These are phyloP conservation scores for Scalesia atractyloides DNA, from an alignment of 129 eudicot species.

Conservation along the genomic window DNA sequence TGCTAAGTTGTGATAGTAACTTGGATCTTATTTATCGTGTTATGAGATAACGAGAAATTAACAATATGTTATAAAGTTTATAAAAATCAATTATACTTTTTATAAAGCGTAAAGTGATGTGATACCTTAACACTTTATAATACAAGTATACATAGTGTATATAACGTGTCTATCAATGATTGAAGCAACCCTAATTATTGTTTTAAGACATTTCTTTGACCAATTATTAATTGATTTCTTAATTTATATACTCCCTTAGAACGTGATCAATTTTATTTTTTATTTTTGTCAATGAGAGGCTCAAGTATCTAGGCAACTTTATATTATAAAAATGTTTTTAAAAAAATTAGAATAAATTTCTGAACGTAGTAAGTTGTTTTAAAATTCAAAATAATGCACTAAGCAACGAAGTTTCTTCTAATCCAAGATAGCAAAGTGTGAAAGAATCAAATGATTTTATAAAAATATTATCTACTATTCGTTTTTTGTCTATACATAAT, in stretches of 20 bases:
- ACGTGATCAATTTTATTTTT: conserved; percentile 29
- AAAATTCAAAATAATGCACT: conserved; percentile 11
- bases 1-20: too few species aligned
- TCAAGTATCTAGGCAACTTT: conserved; percentile 26
- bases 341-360: not conserved
- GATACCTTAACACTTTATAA: not conserved
- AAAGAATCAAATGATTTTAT: conserved; percentile 22
- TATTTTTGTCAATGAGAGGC: conserved; percentile 35
- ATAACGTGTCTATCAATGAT: conserved; percentile 40
- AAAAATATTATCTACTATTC: not conserved
- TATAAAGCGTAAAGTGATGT: too few species aligned
- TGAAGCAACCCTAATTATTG: conserved; percentile 38
- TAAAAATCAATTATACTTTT: not conserved
- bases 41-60: too few species aligned
- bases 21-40: too few species aligned
- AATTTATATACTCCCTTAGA: conserved; percentile 20
- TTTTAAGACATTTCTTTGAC: conserved; percentile 29
- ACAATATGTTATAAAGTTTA: too few species aligned
- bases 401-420: conserved; percentile 38
- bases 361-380: not conserved
- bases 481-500: not conserved
- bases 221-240: conserved; percentile 8
- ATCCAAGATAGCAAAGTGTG: conserved; percentile 31
- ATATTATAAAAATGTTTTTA: not conserved
- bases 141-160: conserved; percentile 19